These are phyloP conservation scores for Monosporozyma siamensis DNA, from an alignment of 805 yeast species.

Conservation along the genomic window DNA sequence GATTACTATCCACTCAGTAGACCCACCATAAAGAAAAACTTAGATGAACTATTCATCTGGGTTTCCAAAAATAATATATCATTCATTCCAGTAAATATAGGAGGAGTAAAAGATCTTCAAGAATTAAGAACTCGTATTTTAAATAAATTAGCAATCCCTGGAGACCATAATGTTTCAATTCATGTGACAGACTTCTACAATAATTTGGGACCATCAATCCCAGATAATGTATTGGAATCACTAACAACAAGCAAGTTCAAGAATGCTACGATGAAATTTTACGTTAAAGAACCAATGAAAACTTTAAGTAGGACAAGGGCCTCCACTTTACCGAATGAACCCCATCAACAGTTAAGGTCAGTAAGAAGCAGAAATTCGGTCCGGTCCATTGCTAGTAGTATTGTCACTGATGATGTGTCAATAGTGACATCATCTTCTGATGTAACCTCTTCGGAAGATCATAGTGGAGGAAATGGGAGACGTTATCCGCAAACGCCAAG, in stretches of 20 bases:
- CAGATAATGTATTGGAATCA: conserved; percentile 37
- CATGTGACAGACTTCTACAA: conserved; percentile 65
- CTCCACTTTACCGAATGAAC: conserved; percentile 12
- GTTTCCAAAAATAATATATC: conserved; percentile 53
- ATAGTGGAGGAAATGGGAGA: conserved; percentile 13
- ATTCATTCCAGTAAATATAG: conserved; percentile 43
- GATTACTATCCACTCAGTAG: not conserved
- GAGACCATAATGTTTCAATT: conserved; percentile 27
- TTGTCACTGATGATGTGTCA: conserved; percentile 22
- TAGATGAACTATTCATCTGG: conserved; percentile 35
- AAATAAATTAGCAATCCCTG: conserved; percentile 27
- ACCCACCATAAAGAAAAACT: not conserved
- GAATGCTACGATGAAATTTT: conserved; percentile 25
- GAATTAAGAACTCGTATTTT: conserved; percentile 36
- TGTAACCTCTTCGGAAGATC: conserved; percentile 25
- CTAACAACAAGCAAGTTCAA: conserved; percentile 31
- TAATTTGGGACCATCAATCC: conserved; percentile 46
- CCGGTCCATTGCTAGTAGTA: conserved; percentile 21
- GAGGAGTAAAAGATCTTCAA: conserved; percentile 22
- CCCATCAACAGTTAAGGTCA: conserved; percentile 11
- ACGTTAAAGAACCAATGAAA: conserved; percentile 19
- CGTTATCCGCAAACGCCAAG: conserved; percentile 30
- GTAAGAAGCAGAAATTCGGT: conserved; percentile 23
- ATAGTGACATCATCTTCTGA: conserved; percentile 25
- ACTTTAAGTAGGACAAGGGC: conserved; percentile 14